phyloP scores from a whole-genome alignment of 345 rosid species.

The Syzygium aqueum region DNA sequence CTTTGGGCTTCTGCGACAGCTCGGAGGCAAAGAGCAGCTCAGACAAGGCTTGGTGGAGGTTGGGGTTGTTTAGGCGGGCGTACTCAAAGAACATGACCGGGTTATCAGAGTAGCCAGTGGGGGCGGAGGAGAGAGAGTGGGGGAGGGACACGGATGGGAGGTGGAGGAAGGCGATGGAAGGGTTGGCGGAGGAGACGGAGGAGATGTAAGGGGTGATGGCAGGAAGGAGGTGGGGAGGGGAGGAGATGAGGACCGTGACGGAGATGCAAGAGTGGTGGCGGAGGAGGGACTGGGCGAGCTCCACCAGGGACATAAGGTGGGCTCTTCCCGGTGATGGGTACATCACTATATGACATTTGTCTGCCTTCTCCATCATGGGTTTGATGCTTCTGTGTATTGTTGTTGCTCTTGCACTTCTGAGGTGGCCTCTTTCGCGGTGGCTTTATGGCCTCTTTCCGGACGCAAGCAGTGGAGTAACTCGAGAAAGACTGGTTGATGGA shows the following conservation, averaged over 20 bases:
- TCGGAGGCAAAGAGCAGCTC: neutral
- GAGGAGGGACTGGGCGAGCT: conserved; percentile 10
- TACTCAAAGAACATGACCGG: neutral
- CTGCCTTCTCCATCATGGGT: neutral
- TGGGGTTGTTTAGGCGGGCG: conserved; percentile 7
- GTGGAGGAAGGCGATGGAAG: conserved; percentile 14
- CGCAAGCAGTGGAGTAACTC: too few relatives aligned
- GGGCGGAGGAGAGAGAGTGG: neutral
- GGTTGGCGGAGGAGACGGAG: conserved; percentile 1
- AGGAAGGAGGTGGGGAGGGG: neutral
- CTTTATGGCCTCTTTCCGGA: too few relatives aligned
- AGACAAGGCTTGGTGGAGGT: conserved; percentile 6
- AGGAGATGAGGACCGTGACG: conserved; percentile 5
- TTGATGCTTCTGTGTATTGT: too few relatives aligned
- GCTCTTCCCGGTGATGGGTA: conserved; percentile 12
- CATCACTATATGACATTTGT: neutral
- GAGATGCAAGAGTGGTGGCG: conserved; percentile 3
- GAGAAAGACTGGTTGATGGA: too few relatives aligned
- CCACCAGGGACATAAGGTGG: conserved; percentile 12
- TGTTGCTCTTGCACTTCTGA: neutral
- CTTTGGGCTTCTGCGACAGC: neutral
- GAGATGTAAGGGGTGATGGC: neutral
- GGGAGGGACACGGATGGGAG: conserved; percentile 11
- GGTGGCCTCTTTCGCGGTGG: neutral
- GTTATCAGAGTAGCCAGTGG: neutral